Percentiles rank a stretch among this genome's conserved stretches.
Conservation (phyloP, 306 rosid species). For the Lathyrus aphaca region DNA sequence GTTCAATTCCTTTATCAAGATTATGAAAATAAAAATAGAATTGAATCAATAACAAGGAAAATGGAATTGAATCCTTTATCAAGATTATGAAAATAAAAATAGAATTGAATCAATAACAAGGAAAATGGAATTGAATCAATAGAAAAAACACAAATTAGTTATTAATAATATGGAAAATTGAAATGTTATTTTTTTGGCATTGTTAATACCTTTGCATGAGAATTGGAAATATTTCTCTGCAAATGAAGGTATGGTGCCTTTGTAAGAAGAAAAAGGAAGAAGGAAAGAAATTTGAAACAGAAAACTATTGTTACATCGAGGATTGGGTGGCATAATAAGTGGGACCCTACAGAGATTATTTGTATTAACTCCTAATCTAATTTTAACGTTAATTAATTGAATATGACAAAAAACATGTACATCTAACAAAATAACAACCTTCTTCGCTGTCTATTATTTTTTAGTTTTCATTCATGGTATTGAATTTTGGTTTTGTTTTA, state of each 20-base stretch:
- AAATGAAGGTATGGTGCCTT: conserved; percentile 33
- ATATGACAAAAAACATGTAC: background rate
- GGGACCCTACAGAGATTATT: conserved; percentile 1
- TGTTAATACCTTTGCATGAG: conserved; percentile 46
- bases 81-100: background rate
- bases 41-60: conserved; percentile 8
- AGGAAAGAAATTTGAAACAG: conserved; percentile 36
- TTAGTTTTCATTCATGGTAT: background rate
- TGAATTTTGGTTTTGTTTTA: background rate
- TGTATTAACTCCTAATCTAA: conserved; percentile 37
- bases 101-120: background rate
- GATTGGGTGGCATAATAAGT: conserved; percentile 34
- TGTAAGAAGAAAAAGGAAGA: conserved; percentile 32
- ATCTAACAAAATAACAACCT: conserved; percentile 32
- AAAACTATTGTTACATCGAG: conserved; percentile 28
- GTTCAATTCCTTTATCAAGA: conserved; percentile 41
- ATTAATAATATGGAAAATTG: background rate
- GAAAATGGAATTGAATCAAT: conserved; percentile 3
- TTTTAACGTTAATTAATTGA: conserved; percentile 34
- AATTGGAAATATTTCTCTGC: conserved; percentile 43
- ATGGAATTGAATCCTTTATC: conserved; percentile 29
- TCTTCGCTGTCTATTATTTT: conserved; percentile 5
- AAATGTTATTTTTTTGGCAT: background rate
- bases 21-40: background rate
- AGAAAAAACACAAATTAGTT: background rate